Evolutionary conservation across 495 filamentous ascomycete species (phyloP), one percentile per base, ranked within the genome.

Genomic region (Xylaria flabelliformis): DNA sequence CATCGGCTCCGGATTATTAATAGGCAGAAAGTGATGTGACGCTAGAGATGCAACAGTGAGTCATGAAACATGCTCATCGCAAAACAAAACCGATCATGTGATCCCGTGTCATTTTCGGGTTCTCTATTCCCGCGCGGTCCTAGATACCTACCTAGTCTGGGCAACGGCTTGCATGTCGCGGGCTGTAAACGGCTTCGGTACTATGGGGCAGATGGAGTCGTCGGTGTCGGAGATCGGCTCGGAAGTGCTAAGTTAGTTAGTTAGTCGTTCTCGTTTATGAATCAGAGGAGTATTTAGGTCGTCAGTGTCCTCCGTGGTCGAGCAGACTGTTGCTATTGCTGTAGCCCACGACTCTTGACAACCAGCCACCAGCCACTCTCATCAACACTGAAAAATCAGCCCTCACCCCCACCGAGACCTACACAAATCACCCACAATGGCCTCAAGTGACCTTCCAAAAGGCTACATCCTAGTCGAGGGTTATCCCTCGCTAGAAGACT

Each of bases 401-500:
- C n/a, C 7, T n/a, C 26, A 29, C n/a, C 26, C 21, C 9, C 17
- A 4, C 56, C 4, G 9, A 34, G 9, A 39, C 7, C 32, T 61
- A 61, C 17, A 21, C 32, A 61, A 59, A 39, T 10, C 8, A 39
- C 10, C 19, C 39, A 39, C 67, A 41, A 69, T 70, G 64, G 8
- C 71, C 1, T 24, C 64, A 42, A 46, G 5, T 21, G 32, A 7
- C 29, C 81, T 85, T 17, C 80, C 82, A 0, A 2, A 62, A 17
- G 78, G 78, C 53, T 84, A 84, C 67, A 76, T 65, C 21, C 68
- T 85, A 9, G 75, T 78, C 26, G 19, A 65, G 19, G 82, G 83
- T 58, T 83, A 79, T 62, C 82, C 84, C 15, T 67, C 80, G 0
- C 72, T 81, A 39, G 67, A 81, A 15, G 73, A 77, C 1, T 87